Evolutionary conservation across 2,329 filamentous ascomycete species (phyloP).

Genomic region (Cadophora sp.): DNA sequence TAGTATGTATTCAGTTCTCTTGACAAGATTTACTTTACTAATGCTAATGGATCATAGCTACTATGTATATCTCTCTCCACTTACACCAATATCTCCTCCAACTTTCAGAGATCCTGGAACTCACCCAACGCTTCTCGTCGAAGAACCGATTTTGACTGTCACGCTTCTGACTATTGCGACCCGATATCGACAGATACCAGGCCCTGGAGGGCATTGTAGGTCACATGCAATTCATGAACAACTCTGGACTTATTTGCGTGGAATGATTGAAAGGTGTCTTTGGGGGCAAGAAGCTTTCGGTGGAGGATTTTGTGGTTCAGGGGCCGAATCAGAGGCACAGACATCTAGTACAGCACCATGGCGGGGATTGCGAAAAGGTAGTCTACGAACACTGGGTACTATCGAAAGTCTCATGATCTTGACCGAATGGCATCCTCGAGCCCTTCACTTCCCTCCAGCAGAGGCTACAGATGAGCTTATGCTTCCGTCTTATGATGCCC

Average conservation of each 20-base stretch:
- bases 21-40: conserved; percentile 5
- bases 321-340: conserved; percentile 60
- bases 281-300: conserved; percentile 98
- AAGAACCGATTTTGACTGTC: conserved; percentile 92
- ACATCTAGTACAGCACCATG: conserved; percentile 74
- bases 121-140: conserved; percentile 80
- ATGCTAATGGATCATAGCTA: conserved; percentile 63
- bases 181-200: conserved; percentile 80
- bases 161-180: conserved; percentile 92
- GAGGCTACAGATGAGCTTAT: conserved; percentile 75
- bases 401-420: conserved; percentile 93
- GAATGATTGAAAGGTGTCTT: conserved; percentile 93
- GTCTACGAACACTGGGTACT: conserved; percentile 87
- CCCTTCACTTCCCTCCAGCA: conserved; percentile 89
- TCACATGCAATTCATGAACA: conserved; percentile 94
- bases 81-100: conserved; percentile 92
- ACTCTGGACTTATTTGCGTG: conserved; percentile 90
- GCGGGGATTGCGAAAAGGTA: conserved; percentile 75
- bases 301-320: conserved; percentile 81
- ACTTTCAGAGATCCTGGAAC: conserved; percentile 85
- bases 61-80: conserved; percentile 86
- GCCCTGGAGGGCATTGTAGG: conserved; percentile 81
- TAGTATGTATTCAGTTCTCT: conserved; percentile 64
- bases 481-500: conserved; percentile 63
- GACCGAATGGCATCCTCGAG: conserved; percentile 96